These are phyloP conservation scores for Conringia planisiliqua DNA, from an alignment of 345 rosid species.

Conservation along the genomic window DNA sequence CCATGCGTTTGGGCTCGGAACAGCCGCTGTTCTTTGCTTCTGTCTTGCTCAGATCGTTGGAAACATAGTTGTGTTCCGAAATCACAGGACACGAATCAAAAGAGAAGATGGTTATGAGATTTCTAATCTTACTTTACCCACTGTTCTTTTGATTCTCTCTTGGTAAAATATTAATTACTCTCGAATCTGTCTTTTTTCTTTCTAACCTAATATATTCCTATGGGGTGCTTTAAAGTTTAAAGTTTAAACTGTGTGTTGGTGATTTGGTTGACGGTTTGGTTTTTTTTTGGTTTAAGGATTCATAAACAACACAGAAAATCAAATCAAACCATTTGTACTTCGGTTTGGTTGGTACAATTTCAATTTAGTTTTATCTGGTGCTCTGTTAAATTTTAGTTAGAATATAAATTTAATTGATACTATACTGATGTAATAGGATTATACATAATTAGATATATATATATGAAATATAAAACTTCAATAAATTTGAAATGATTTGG, in stretches of 20 bases:
- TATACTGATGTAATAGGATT: background rate
- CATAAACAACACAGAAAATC: background rate
- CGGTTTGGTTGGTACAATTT: background rate
- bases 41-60: constrained; percentile 55
- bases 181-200: background rate
- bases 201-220: background rate
- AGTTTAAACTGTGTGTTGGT: background rate
- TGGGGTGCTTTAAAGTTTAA: background rate
- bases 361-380: background rate
- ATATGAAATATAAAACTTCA: background rate
- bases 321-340: background rate
- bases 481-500: background rate
- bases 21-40: constrained; percentile 48
- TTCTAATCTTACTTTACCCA: constrained; percentile 18
- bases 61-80: constrained; percentile 36
- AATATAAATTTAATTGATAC: background rate
- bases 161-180: constrained; percentile 43
- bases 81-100: constrained; percentile 25
- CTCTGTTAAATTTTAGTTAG: background rate
- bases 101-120: constrained; percentile 28
- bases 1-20: constrained; percentile 49
- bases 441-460: background rate
- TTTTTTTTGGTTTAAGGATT: background rate
- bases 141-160: constrained; percentile 46
- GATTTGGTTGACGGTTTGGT: background rate